Evolutionary conservation across 176 grass and related monocot genomes (phyloP), one percentile per base, ranked within the genome.

Genomic region (Puya raimondii): DNA sequence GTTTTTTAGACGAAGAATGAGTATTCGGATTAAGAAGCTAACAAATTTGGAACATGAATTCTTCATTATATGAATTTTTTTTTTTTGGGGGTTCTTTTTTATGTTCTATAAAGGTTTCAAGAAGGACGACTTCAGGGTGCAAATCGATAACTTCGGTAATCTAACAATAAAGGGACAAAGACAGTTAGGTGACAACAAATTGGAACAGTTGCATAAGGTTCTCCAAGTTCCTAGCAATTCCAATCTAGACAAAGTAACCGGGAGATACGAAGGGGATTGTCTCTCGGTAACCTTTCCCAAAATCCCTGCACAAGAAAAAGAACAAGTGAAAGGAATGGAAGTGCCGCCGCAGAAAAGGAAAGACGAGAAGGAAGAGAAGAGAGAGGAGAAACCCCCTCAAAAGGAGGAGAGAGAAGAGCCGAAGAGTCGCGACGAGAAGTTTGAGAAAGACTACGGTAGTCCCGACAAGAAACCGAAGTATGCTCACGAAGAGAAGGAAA

Each of bases 101-200:
- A 42, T 42, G 33, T 42, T 42, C 33, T 78, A 64, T 54, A 18
- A 73, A 96, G 88, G 85, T 13, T 81, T 91, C 74, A 88, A 42
- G 51, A 83, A 80, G 58, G 82, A 88, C 15, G 85, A 91, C 53
- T 80, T 96, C 64, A 71, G 27, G 67, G 80, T 91, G 5, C 74
- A 72, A 11, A 26, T 88, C 42, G 80, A 86, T 67, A n/a, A 12
- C 64, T 67, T 70, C 22, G 82, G 81, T 2, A 73, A 80, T 22
- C 48, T 96, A 52, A 76, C 67, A 23, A 74, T 96, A n/a, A 77
- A 67, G 67, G 80, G 85, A 27, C 50, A 83, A 51, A 76, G 70
- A 0, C 64, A 51, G 0, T 50, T 76, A 9, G 84, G 72, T 47
- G 66, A 65, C 21, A 53, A 29, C 57, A 75, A 69, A n/a, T 29